A percentile compares a stretch with the other conserved stretches of the same genome.
Evolutionary conservation across 768 basidiomycete genomes (phyloP).

Genomic region (Lactarius psammicola): DNA sequence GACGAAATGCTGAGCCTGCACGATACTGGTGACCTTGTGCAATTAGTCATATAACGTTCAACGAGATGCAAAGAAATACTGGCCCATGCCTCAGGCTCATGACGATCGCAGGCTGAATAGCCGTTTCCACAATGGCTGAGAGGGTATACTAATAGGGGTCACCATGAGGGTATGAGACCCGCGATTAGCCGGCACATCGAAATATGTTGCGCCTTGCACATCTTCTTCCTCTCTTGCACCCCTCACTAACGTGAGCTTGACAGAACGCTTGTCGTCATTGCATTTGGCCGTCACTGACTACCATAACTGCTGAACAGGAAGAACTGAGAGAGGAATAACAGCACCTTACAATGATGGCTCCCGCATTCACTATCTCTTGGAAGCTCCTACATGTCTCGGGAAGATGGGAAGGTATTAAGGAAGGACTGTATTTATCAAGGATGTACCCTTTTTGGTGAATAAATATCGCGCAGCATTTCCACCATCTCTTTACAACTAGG

Average conservation of each 20-base stretch:
- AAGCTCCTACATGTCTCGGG: not conserved
- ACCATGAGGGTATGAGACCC: conserved; percentile 1
- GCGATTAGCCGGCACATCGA: not conserved
- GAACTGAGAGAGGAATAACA: not conserved
- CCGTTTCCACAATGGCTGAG: not conserved
- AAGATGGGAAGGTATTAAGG: not conserved
- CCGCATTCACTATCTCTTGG: not conserved
- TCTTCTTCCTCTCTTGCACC: not conserved
- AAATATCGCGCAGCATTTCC: not conserved
- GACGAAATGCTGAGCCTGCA: not conserved
- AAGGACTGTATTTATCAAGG: not conserved
- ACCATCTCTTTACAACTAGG: conserved; percentile 7
- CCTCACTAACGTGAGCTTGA: not conserved
- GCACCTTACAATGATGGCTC: not conserved
- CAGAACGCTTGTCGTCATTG: not conserved
- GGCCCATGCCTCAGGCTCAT: not conserved
- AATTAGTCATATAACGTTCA: not conserved
- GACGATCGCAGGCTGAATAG: not conserved
- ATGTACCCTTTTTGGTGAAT: not conserved
- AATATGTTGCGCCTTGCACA: not conserved
- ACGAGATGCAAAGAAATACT: not conserved
- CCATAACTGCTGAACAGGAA: not conserved
- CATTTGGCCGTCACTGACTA: not conserved
- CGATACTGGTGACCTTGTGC: not conserved
- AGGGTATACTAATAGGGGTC: not conserved